These are phyloP conservation scores for Bjerkandera adusta DNA, from an alignment of 1,284 basidiomycete species.

Conservation along the genomic window DNA sequence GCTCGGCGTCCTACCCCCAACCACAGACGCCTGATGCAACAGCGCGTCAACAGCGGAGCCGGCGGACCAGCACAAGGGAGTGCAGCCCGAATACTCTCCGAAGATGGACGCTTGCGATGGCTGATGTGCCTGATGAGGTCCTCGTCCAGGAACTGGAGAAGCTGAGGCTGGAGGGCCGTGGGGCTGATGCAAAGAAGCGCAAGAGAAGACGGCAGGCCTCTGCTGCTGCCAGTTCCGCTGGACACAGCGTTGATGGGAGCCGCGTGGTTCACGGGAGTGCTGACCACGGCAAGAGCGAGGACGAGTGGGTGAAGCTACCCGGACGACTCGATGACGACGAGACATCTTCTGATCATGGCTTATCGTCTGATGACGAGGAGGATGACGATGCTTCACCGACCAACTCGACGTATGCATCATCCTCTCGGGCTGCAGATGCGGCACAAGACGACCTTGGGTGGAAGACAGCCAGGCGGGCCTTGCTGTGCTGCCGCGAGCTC, in stretches of 20 bases:
- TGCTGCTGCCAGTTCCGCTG: constrained; percentile 16
- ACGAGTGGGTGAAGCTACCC: constrained; percentile 18
- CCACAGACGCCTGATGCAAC: background rate
- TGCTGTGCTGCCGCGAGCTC: constrained; percentile 61
- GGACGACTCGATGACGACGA: constrained; percentile 12
- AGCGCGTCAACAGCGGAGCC: background rate
- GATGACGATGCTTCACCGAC: constrained; percentile 20
- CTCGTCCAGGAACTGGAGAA: constrained; percentile 36
- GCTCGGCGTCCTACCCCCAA: background rate
- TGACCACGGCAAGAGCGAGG: constrained; percentile 16
- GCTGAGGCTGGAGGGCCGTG: constrained; percentile 29
- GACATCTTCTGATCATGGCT: constrained; percentile 7
- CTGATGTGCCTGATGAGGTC: constrained; percentile 36
- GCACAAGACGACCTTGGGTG: constrained; percentile 39
- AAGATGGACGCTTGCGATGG: constrained; percentile 37
- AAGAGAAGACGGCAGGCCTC: constrained; percentile 11
- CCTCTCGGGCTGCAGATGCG: constrained; percentile 13
- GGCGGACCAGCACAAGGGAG: constrained; percentile 16
- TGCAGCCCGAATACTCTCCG: constrained; percentile 20
- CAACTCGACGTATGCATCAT: too few relatives aligned
- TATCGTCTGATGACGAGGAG: constrained; percentile 15
- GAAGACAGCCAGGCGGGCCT: constrained; percentile 52
- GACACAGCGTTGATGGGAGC: constrained; percentile 18
- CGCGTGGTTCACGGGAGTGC: constrained; percentile 17
- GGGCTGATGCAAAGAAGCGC: constrained; percentile 9